phyloP scores from a whole-genome alignment of 2,329 filamentous ascomycete genomes.

The Nannizzia gypsea region DNA sequence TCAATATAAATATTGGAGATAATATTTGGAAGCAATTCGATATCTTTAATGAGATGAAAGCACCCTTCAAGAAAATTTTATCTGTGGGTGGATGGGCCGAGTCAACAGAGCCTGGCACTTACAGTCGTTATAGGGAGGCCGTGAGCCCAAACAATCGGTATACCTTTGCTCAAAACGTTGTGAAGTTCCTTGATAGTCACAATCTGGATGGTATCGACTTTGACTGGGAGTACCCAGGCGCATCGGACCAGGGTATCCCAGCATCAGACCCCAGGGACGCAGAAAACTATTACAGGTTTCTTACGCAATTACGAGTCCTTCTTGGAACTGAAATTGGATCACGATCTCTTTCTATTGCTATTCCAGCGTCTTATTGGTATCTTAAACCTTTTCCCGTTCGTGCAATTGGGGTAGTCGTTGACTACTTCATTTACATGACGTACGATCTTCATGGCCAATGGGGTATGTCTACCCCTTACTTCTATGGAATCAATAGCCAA shows the following conservation, averaged over 20 bases:
- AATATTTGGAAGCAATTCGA: conserved; percentile 17
- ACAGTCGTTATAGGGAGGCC: conserved; percentile 28
- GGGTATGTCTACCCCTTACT: conserved; percentile 9
- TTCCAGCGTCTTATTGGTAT: conserved; percentile 24
- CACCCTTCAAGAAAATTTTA: not conserved
- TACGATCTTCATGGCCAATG: conserved; percentile 26
- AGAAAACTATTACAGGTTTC: conserved; percentile 23
- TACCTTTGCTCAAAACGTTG: conserved; percentile 28
- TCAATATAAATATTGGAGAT: conserved; percentile 12
- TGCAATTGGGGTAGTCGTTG: conserved; percentile 17
- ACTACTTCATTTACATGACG: conserved; percentile 28
- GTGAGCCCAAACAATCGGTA: conserved; percentile 27
- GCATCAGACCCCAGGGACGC: conserved; percentile 20
- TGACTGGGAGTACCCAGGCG: conserved; percentile 31
- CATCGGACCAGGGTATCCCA: conserved; percentile 27
- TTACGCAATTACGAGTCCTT: conserved; percentile 14
- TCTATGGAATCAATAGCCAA: conserved; percentile 9
- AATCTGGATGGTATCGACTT: conserved; percentile 31
- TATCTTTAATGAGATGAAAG: not conserved
- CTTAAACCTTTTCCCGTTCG: conserved; percentile 19
- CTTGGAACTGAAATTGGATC: conserved; percentile 15
- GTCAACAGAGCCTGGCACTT: conserved; percentile 28
- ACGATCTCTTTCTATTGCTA: conserved; percentile 18
- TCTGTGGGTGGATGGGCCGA: conserved; percentile 35
- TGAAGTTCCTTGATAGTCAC: conserved; percentile 31